Evolutionary conservation across 805 yeast genomes (phyloP).

Genomic region (Metschnikowia cerradonensis): DNA sequence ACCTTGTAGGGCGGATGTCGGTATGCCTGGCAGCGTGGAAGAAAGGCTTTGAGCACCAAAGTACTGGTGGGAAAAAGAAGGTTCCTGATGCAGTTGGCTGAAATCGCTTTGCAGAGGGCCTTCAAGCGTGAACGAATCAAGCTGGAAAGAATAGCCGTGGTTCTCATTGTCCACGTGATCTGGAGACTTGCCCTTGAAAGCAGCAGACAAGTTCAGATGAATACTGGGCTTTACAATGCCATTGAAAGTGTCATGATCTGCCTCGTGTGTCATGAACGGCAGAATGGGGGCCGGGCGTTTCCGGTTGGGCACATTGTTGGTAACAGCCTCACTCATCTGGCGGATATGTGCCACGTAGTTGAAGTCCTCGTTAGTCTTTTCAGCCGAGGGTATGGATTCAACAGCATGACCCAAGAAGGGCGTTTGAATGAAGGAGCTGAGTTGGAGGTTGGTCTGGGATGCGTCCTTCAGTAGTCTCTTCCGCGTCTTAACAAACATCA

Average conservation of each 20-base stretch:
- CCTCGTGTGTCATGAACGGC: conserved; percentile 13
- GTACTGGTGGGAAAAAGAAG: neutral
- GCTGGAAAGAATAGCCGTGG: conserved; percentile 29
- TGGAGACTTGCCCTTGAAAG: conserved; percentile 11
- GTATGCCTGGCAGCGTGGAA: conserved; percentile 4
- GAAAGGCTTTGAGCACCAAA: neutral
- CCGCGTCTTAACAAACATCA: conserved; percentile 55
- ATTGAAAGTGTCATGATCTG: conserved; percentile 1
- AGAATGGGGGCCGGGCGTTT: conserved; percentile 19
- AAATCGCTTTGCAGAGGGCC: conserved; percentile 26
- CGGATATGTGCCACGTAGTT: conserved; percentile 64
- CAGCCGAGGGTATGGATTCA: conserved; percentile 18
- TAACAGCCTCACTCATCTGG: conserved; percentile 47
- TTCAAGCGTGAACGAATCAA: conserved; percentile 48
- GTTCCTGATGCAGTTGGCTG: neutral
- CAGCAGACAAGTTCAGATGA: conserved; percentile 19
- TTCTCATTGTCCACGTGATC: conserved; percentile 1
- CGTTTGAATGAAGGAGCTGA: conserved; percentile 7
- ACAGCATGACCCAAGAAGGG: conserved; percentile 8
- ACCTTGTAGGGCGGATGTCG: neutral
- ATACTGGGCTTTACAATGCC: conserved; percentile 4
- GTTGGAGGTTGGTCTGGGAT: conserved; percentile 4
- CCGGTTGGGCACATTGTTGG: conserved; percentile 7
- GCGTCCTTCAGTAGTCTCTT: conserved; percentile 1
- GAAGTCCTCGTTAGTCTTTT: conserved; percentile 51